Evolutionary conservation across 306 rosid genomes (phyloP).

Genomic region (Aeschynomene evenia): DNA sequence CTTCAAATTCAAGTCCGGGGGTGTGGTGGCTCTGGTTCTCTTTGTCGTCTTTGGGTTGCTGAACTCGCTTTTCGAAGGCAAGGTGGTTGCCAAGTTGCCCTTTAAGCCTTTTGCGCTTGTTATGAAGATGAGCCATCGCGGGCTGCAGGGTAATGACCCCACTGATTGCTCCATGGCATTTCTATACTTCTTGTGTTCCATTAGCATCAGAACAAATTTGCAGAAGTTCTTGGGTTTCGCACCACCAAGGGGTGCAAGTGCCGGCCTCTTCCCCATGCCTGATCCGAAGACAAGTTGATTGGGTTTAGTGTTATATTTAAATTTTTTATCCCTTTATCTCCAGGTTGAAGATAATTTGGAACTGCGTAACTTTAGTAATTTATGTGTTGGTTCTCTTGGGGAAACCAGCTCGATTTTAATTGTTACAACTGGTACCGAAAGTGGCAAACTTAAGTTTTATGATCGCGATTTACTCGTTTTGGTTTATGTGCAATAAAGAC

Average conservation of each 20-base stretch:
- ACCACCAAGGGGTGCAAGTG: slow-evolving; percentile 85
- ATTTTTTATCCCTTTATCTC: neutral
- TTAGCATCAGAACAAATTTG: slow-evolving; percentile 89
- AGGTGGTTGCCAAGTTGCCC: slow-evolving; percentile 84
- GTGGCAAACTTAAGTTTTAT: slow-evolving; percentile 25
- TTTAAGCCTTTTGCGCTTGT: slow-evolving; percentile 77
- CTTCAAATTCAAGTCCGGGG: slow-evolving; percentile 97
- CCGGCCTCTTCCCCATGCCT: slow-evolving; percentile 94
- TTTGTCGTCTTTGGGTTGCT: slow-evolving; percentile 90
- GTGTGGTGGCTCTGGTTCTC: slow-evolving; percentile 95
- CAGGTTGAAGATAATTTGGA: slow-evolving; percentile 33
- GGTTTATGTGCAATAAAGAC: slow-evolving; percentile 31
- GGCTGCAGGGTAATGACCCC: slow-evolving; percentile 78
- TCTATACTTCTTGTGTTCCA: slow-evolving; percentile 88
- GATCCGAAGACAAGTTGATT: slow-evolving; percentile 86
- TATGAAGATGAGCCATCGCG: slow-evolving; percentile 98
- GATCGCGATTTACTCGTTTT: slow-evolving; percentile 12
- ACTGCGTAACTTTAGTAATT: slow-evolving; percentile 28
- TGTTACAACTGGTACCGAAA: slow-evolving; percentile 27
- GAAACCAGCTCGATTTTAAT: slow-evolving; percentile 28
- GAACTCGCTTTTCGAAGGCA: slow-evolving; percentile 91
- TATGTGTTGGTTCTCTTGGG: slow-evolving; percentile 25
- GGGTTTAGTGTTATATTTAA: slow-evolving; percentile 11
- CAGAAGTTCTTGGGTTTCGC: slow-evolving; percentile 95
- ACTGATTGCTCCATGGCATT: slow-evolving; percentile 98